phyloP scores from a whole-genome alignment of 73 alveolate genomes.

The Tetrahymena malaccensis region DNA sequence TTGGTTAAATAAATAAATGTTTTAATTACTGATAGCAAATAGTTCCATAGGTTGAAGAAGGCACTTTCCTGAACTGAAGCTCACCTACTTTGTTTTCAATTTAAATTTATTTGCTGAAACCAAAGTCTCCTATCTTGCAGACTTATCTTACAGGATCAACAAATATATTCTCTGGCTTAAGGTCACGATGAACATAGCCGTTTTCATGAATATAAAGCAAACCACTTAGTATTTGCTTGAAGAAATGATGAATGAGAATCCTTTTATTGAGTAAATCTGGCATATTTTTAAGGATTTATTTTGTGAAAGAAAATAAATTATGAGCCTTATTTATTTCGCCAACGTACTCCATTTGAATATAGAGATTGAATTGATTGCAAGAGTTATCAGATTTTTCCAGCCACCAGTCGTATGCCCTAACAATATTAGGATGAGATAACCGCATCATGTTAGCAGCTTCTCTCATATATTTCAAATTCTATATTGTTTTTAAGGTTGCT shows the following conservation, averaged over 20 bases:
- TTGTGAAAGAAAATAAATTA: not conserved
- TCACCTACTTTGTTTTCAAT: not conserved
- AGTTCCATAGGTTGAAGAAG: not conserved
- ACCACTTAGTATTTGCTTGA: not conserved
- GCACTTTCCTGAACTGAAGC: not conserved
- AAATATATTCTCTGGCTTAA: slow-evolving; percentile 23
- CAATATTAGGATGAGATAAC: not conserved
- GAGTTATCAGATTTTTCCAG: not conserved
- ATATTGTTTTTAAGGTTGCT: not conserved
- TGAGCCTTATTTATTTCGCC: not conserved
- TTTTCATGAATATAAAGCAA: not conserved
- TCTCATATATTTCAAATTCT: not conserved
- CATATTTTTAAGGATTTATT: not conserved
- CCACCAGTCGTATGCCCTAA: not conserved
- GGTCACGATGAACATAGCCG: slow-evolving; percentile 28
- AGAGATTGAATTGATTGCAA: not conserved
- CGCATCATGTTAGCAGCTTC: not conserved
- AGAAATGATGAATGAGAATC: not conserved
- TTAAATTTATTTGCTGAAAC: not conserved
- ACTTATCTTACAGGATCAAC: not conserved
- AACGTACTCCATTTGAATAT: not conserved
- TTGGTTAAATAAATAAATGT: not conserved
- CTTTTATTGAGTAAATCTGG: not conserved
- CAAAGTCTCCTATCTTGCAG: not conserved
- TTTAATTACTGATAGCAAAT: not conserved